Evolutionary conservation across 768 basidiomycete species (phyloP), one percentile per base, ranked within the genome.

Genomic region (Collybia nuda): DNA sequence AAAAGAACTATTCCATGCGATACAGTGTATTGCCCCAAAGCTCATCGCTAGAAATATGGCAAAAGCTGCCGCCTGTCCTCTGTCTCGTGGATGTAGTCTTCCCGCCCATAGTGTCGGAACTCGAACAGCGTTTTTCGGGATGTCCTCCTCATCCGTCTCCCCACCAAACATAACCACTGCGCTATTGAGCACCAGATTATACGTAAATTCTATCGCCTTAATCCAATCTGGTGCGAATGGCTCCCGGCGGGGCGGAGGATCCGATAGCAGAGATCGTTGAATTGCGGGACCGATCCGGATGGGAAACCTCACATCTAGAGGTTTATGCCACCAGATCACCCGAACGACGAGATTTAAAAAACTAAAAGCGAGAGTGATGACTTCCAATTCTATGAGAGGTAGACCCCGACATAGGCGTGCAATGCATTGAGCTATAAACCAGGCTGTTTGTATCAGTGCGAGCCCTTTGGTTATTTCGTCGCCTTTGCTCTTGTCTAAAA

Each of bases 241-340:
- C 7, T 32, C 32, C 2, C 24, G 24, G 24, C 24, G 24, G 7
- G 6, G 32, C 14, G 3, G 32, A 11, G 32, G 32, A 11, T 32
- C 32, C 32, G 32, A 32, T 14, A 32, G 14, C 14, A 32, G 12
- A 32, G 32, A 32, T 14, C 32, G 32, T 32, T 32, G 32, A 11
- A 32, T 32, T 9, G 32, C 6, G 32, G 32, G 32, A 32, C 32
- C 32, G 32, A 32, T 9, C 32, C 32, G 32, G 12, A 41, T 18
- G 18, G 40, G 40, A 18, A 18, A 21, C 18, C 23, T 19, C 40
- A 47, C 42, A 22, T 42, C 38, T 26, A 54, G 42, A n/a, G 56
- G 56, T 36, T 57, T 57, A 14, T 54, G n/a, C 56, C 56, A 54
- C 56, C 52, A 54, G 21, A 57, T 28, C 17, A 40, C 19, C 18